Conservation (phyloP, 2,329 filamentous ascomycete species). For the Colletotrichum musicola region DNA sequence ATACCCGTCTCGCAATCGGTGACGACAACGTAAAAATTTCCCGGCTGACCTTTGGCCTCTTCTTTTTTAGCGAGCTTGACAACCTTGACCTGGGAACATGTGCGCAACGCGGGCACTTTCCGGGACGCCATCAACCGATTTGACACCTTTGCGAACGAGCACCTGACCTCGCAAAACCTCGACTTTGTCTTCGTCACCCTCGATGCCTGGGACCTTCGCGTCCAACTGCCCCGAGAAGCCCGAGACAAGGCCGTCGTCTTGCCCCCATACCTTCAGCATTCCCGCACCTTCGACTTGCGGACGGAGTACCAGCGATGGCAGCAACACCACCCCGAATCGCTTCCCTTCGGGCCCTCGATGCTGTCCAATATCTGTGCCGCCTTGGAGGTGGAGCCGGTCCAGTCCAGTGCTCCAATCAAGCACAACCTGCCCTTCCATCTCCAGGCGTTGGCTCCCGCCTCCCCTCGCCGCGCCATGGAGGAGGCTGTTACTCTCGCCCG, state of each 20-base stretch:
- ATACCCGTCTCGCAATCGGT: constrained; percentile 32
- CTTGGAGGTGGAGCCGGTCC: constrained; percentile 96
- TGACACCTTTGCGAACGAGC: constrained; percentile 92
- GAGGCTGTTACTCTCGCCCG: constrained; percentile 94
- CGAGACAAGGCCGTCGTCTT: constrained; percentile 98
- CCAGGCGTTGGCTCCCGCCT: constrained; percentile 94
- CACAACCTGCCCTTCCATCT: constrained; percentile 98
- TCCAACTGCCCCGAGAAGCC: constrained; percentile 96
- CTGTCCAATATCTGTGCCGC: constrained; percentile 98
- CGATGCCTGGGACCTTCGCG: constrained; percentile 97
- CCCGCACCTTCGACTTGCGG: constrained; percentile 94
- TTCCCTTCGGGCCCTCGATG: constrained; percentile 95
- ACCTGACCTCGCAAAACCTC: constrained; percentile 89
- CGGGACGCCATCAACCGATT: constrained; percentile 96
- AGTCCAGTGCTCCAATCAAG: constrained; percentile 97
- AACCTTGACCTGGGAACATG: constrained; percentile 98
- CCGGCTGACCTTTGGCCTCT: constrained; percentile 41
- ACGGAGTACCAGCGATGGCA: constrained; percentile 99
- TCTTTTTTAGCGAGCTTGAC: constrained; percentile 85
- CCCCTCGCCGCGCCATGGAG: constrained; percentile 95
- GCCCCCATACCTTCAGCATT: constrained; percentile 97
- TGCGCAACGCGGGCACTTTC: constrained; percentile 96
- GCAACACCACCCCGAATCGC: constrained; percentile 95
- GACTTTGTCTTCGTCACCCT: constrained; percentile 99
- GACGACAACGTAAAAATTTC: constrained; percentile 44